These are phyloP conservation scores for Stylonectria norvegica DNA, from an alignment of 2,329 filamentous ascomycete genomes.

Conservation along the genomic window DNA sequence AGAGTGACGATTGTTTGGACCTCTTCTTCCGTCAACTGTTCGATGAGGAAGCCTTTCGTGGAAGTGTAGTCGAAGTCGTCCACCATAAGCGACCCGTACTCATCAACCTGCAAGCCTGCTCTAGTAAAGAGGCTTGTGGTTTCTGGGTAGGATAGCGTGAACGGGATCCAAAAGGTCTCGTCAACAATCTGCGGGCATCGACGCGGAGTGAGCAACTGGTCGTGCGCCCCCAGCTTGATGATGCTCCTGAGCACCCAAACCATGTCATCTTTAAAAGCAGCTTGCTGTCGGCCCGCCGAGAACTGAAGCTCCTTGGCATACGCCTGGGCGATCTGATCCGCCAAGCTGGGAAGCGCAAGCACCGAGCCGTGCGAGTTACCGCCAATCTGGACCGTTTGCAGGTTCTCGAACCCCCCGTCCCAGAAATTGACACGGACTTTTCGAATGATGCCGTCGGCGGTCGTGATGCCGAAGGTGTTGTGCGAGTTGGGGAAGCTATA, in stretches of 20 bases:
- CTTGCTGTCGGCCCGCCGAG: constrained; percentile 11
- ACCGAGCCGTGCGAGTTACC: constrained; percentile 22
- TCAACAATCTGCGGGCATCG: constrained; percentile 21
- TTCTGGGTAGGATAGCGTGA: constrained; percentile 29
- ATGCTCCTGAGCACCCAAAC: constrained; percentile 36
- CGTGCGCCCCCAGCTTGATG: constrained; percentile 11
- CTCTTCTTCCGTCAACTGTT: no score
- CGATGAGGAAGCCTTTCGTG: no score
- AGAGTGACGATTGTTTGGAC: no score
- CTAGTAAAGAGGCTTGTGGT: constrained; percentile 27
- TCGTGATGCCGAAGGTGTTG: constrained; percentile 37
- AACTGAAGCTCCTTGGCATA: constrained; percentile 29
- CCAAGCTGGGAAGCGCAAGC: constrained; percentile 34
- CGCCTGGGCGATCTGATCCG: constrained; percentile 33
- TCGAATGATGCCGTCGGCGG: constrained; percentile 27
- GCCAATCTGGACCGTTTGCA: constrained; percentile 23
- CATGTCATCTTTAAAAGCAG: constrained; percentile 29
- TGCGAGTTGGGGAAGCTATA: constrained; percentile 18
- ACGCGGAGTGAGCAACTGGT: constrained; percentile 18
- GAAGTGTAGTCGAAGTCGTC: no score
- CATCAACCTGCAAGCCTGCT: constrained; percentile 27
- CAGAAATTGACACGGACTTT: constrained; percentile 38
- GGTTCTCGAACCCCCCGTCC: constrained; percentile 28
- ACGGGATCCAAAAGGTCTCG: constrained; percentile 31
- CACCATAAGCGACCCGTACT: constrained; percentile 9